phyloP scores from a whole-genome alignment of 2,329 filamentous ascomycete genomes.

The Venturia oleaginea region DNA sequence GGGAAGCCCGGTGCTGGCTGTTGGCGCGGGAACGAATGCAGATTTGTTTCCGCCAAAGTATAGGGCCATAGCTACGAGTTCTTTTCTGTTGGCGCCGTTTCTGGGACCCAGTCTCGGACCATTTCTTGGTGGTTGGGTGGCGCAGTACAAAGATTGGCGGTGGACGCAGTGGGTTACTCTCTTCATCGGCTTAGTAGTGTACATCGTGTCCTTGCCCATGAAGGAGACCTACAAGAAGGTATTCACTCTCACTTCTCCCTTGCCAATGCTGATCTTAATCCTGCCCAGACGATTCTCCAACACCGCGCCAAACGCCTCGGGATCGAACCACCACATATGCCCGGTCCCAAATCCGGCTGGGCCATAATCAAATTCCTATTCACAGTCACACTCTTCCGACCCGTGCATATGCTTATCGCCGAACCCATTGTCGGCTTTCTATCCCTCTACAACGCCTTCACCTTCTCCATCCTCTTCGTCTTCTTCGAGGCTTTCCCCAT shows the following conservation, averaged over 20 bases:
- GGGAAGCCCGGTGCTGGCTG: conserved; percentile 28
- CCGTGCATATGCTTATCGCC: conserved; percentile 37
- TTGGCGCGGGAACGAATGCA: conserved; percentile 33
- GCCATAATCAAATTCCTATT: conserved; percentile 21
- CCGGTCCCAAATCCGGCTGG: conserved; percentile 9
- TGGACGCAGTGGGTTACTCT: conserved; percentile 37
- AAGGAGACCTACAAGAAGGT: conserved; percentile 47
- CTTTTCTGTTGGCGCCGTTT: conserved; percentile 34
- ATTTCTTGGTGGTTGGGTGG: conserved; percentile 35
- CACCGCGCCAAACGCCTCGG: conserved; percentile 26
- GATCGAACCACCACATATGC: conserved; percentile 19
- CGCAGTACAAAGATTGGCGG: conserved; percentile 33
- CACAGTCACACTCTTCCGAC: conserved; percentile 39
- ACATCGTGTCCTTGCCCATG: conserved; percentile 33
- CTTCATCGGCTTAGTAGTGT: conserved; percentile 30
- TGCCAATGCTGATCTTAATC: not conserved
- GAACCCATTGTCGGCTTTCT: conserved; percentile 29
- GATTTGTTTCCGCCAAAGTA: conserved; percentile 29
- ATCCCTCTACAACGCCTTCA: conserved; percentile 27
- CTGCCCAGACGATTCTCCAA: conserved; percentile 30
- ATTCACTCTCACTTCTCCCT: not conserved
- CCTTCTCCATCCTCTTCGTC: conserved; percentile 27
- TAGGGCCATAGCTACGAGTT: conserved; percentile 26
- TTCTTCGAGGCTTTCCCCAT: conserved; percentile 28
- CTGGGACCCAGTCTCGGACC: conserved; percentile 31